Evolutionary conservation across 2,329 filamentous ascomycete genomes (phyloP), one percentile per base, ranked within the genome.

Genomic region (Dothistroma septosporum): DNA sequence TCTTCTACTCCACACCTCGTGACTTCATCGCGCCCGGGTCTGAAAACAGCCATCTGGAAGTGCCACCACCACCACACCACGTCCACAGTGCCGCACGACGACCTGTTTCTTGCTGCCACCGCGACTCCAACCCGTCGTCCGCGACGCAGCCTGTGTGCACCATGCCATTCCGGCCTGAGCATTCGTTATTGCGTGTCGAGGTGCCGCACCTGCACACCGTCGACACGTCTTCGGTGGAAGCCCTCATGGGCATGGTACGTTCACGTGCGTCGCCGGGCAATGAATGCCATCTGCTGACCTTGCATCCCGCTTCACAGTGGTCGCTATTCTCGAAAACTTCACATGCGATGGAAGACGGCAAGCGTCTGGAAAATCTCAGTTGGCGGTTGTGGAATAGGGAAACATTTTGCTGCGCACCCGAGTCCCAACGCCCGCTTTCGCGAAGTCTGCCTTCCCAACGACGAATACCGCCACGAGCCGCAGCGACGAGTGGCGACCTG

Each of bases 331-430:
- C 92, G 55, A 91, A 92, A 78, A 96, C 93, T 77, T 91, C 92
- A 73, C 91, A 94, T 72, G 94, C 92, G 56, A 88, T 97, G 75
- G 91, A 96, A 74, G 90, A 97, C 77, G 94, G 94, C 60, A 87
- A 91, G 73, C 84, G 94, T 72, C 82, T 97, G 74, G 94, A 97
- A 76, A 97, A 99, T 79, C 82, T 99, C 65, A 95, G 90, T 75
- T 97, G 94, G 94, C 83, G 94, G 70, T 80, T 97, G 63, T 97
- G 92, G 93, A 95, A 91, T 70, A 85, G 92, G 71, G 92, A 97
- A 75, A 93, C 90, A 11, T 91, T 96, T 70, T 96, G 92, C 77
- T 92, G 89, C 76, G 88, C 90, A 64, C 83, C 83, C 44, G 80
- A 83, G 61, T 80, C 82, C 61, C 66, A 71, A 28, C 61, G 50